phyloP scores from a whole-genome alignment of 331 rosid species.

The Acacia concinna region DNA sequence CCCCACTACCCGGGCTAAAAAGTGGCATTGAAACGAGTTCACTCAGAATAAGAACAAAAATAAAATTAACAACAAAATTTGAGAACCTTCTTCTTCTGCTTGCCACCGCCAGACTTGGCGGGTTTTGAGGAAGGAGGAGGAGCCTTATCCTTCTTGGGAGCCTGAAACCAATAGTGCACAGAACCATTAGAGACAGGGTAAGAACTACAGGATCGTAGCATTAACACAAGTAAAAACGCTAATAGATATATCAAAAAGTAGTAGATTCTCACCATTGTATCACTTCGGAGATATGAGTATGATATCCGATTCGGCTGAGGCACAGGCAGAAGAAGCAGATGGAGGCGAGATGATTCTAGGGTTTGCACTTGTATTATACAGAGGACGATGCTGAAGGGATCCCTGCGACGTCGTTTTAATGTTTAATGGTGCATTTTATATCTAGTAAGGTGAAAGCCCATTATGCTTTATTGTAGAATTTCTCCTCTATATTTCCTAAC shows the following conservation, averaged over 20 bases:
- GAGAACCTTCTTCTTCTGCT: constrained; percentile 76
- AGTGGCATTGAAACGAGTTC: not conserved
- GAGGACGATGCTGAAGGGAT: not conserved
- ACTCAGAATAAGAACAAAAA: not conserved
- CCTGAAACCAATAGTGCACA: constrained; percentile 35
- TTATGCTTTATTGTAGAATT: not conserved
- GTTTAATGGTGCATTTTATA: not conserved
- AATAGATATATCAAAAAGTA: not conserved
- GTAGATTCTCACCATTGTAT: not conserved
- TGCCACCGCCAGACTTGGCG: constrained; percentile 73
- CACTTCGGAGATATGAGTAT: not conserved
- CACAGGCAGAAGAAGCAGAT: not conserved
- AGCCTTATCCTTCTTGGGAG: constrained; percentile 78
- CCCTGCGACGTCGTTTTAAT: not conserved
- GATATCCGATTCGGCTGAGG: not conserved
- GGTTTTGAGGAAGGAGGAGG: constrained; percentile 73
- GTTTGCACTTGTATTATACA: not conserved
- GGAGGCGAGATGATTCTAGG: not conserved
- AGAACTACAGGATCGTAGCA: not conserved
- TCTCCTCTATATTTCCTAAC: too few relatives aligned
- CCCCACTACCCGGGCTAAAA: not conserved
- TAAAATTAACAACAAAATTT: not conserved
- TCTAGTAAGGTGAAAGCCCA: not conserved
- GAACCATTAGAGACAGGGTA: not conserved
- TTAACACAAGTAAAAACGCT: not conserved